phyloP scores from a whole-genome alignment of 495 filamentous ascomycete species.

The Talaromyces adpressus region DNA sequence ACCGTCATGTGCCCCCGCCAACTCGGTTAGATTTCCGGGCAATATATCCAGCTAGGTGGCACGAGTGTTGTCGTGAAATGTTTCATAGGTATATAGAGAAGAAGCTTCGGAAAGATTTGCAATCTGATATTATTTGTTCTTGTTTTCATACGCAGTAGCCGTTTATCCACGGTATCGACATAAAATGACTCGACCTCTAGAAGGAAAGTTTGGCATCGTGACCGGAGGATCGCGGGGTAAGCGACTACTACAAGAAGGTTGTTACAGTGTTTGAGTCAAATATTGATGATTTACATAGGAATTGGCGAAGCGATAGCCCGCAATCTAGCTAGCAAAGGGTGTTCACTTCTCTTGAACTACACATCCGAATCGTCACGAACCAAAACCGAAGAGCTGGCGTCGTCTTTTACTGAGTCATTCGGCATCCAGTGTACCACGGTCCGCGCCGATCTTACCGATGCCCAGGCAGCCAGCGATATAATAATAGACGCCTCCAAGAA shows the following conservation, averaged over 20 bases:
- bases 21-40: conserved; percentile 4
- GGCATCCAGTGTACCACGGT: conserved; percentile 40
- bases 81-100: background rate
- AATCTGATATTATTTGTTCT: background rate
- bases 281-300: conserved; percentile 37
- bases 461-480: conserved; percentile 21
- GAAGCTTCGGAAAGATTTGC: background rate
- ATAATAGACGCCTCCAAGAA: conserved; percentile 37
- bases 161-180: background rate
- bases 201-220: conserved; percentile 69
- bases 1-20: conserved; percentile 1
- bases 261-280: conserved; percentile 6
- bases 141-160: background rate
- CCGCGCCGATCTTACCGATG: conserved; percentile 50
- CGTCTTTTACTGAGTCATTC: conserved; percentile 30
- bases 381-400: conserved; percentile 36
- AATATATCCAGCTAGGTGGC: background rate
- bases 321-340: conserved; percentile 71
- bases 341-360: conserved; percentile 62
- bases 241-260: conserved; percentile 8
- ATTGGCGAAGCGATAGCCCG: conserved; percentile 80
- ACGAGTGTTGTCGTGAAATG: background rate
- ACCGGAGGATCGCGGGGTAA: conserved; percentile 71
- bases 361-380: conserved; percentile 50
- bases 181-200: conserved; percentile 27